These are phyloP conservation scores for Sesbania bispinosa DNA, from an alignment of 306 rosid genomes.

Conservation along the genomic window DNA sequence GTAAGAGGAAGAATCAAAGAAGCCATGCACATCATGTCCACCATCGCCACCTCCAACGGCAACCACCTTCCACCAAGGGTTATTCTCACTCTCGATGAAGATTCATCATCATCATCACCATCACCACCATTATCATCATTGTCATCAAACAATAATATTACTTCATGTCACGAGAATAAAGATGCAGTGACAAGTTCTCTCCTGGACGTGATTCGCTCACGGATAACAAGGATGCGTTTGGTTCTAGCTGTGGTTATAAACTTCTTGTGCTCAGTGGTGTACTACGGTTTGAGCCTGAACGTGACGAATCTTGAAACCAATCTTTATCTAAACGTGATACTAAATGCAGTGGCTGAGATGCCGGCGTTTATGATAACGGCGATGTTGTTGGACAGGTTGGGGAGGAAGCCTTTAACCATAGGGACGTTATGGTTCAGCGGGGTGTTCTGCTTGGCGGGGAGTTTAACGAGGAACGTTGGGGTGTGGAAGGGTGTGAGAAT, in stretches of 20 bases:
- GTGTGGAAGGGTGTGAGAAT: constrained; percentile 51
- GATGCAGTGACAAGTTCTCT: constrained; percentile 52
- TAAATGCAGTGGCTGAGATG: constrained; percentile 84
- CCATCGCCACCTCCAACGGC: constrained; percentile 56
- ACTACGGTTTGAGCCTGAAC: constrained; percentile 78
- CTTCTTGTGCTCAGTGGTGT: constrained; percentile 65
- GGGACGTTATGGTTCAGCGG: constrained; percentile 93
- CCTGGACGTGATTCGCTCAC: constrained; percentile 55
- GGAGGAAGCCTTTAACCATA: constrained; percentile 50
- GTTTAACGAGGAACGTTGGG: constrained; percentile 39
- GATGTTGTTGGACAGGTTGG: constrained; percentile 52
- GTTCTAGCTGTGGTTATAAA: constrained; percentile 53
- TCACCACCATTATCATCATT: no score
- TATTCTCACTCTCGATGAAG: constrained; percentile 58
- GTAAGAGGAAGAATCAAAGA: constrained; percentile 59
- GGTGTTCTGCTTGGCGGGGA: constrained; percentile 56
- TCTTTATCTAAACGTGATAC: constrained; percentile 57
- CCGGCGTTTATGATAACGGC: constrained; percentile 82
- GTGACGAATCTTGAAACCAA: constrained; percentile 71
- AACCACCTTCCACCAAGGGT: constrained; percentile 57
- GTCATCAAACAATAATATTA: no score
- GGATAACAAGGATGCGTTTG: constrained; percentile 55
- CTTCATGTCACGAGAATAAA: no score
- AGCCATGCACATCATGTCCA: constrained; percentile 62
- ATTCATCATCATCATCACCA: no score